Conservation (phyloP, 2,329 filamentous ascomycete genomes). For the Botryotinia calthae region DNA sequence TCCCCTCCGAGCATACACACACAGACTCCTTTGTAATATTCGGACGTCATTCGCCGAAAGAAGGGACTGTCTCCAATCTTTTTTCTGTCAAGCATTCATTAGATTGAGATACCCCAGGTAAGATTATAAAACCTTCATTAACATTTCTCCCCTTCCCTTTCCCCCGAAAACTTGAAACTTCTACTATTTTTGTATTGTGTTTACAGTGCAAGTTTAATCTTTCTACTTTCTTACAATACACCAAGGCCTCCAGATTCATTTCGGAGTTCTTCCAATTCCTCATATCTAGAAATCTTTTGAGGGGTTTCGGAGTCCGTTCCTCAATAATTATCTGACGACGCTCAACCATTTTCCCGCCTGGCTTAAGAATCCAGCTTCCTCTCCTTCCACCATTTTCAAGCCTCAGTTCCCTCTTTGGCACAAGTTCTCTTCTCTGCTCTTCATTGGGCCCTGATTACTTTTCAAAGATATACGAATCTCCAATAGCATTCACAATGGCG, state of each 20-base stretch:
- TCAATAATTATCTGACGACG: conserved; percentile 17
- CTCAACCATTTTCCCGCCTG: conserved; percentile 18
- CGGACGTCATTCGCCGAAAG: not conserved
- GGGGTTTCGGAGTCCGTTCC: not conserved
- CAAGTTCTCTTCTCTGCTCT: conserved; percentile 32
- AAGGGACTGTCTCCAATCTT: not conserved
- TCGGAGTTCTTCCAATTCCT: not conserved
- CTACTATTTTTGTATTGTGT: not conserved
- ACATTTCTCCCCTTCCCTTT: not conserved
- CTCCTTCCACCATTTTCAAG: conserved; percentile 18
- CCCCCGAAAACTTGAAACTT: not conserved
- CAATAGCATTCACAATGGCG: conserved; percentile 1
- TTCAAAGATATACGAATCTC: not conserved
- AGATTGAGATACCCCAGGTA: conserved; percentile 10
- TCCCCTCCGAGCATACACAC: not conserved
- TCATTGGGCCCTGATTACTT: conserved; percentile 28
- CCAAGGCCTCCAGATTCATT: not conserved
- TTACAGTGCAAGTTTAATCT: not conserved
- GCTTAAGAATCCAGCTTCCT: not conserved
- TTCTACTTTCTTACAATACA: not conserved
- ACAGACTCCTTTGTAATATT: not conserved
- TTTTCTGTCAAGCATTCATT: not conserved
- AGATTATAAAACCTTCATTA: conserved; percentile 7
- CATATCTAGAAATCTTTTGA: not conserved
- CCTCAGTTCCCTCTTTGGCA: conserved; percentile 26